Evolutionary conservation across 768 basidiomycete species (phyloP), one percentile per base, ranked within the genome.

Genomic region (Rhodotorula diobovata): DNA sequence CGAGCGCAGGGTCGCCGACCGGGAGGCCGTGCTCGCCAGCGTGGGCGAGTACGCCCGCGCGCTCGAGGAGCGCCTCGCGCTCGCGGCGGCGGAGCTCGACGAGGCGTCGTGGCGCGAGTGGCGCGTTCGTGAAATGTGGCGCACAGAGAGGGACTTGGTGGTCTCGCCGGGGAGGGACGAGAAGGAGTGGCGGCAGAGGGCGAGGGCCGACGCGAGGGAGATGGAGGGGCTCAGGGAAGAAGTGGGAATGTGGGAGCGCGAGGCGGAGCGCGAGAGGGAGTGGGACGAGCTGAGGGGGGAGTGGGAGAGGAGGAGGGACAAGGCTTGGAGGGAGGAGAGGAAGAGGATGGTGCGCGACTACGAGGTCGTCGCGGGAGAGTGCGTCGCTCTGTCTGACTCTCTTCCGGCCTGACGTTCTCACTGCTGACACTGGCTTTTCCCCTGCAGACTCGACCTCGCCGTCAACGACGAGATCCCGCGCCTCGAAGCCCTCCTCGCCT

Each of bases 241-340:
- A 74, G 83, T 90, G 0, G 86, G 88, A 45, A 86, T 88, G 25
- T 78, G 89, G 12, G 87, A 89, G 80, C 81, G 79, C 7, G 50
- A 43, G 51, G 28, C 28, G 39, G 45, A 35, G 14, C 7, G 25
- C 16, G 37, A 28, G 39, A 53, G 28, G 6, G 39, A 45, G 25
- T 45, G 53, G 67, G 61, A 50, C 14, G 45, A 21, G 2, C 61
- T 35, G 37, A 6, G 37, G 37, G 35, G 18, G 16, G 35, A 23
- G 39, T 54, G 54, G 43, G 39, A 57, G 41, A 18, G 28, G 23
- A 46, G 51, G 30, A 23, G 61, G 61, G 56, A 60, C 25, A 56
- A 32, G 56, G 8, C 61, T n/a, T 53, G 39, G 64, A 35, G 11
- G 30, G 25, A 37, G 32, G 61, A 66, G 43, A 61, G 32, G 56